Evolutionary conservation across 2,329 filamentous ascomycete genomes (phyloP).

Genomic region (Fusarium floridanum): DNA sequence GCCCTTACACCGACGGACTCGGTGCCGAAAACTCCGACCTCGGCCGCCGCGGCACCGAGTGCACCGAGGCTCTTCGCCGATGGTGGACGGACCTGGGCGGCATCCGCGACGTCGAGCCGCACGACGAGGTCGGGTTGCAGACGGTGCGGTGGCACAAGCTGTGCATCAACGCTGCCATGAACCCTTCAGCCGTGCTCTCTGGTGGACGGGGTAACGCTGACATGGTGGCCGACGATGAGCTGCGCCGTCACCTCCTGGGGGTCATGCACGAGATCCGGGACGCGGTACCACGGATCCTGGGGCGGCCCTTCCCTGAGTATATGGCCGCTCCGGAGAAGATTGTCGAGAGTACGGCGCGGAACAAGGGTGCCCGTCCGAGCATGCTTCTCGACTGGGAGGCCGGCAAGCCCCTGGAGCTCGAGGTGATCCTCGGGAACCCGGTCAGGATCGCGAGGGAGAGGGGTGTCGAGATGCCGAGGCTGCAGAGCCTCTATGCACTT

Average conservation of each 20-base stretch:
- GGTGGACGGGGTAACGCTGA: constrained; percentile 74
- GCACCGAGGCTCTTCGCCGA: constrained; percentile 64
- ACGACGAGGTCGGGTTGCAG: constrained; percentile 75
- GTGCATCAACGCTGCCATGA: constrained; percentile 82
- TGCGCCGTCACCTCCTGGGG: constrained; percentile 71
- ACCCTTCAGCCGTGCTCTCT: constrained; percentile 77
- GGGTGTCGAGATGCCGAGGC: constrained; percentile 73
- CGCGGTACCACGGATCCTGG: constrained; percentile 73
- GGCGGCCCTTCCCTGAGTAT: constrained; percentile 66
- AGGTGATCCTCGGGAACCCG: constrained; percentile 80
- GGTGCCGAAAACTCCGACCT: constrained; percentile 52
- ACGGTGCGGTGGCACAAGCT: constrained; percentile 82
- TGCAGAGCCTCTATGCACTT: constrained; percentile 77
- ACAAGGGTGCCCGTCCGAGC: constrained; percentile 73
- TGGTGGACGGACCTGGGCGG: constrained; percentile 68
- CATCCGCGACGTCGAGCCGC: constrained; percentile 74
- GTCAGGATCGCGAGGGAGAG: constrained; percentile 72
- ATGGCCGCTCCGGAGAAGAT: constrained; percentile 75
- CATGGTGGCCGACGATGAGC: constrained; percentile 74
- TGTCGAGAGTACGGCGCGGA: constrained; percentile 71
- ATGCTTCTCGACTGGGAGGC: constrained; percentile 80
- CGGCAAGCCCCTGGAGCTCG: constrained; percentile 75
- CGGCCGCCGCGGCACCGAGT: constrained; percentile 52
- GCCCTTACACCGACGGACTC: constrained; percentile 70
- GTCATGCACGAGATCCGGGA: constrained; percentile 79